phyloP scores from a whole-genome alignment of 2,329 filamentous ascomycete species.

The Beauveria pseudobassiana region DNA sequence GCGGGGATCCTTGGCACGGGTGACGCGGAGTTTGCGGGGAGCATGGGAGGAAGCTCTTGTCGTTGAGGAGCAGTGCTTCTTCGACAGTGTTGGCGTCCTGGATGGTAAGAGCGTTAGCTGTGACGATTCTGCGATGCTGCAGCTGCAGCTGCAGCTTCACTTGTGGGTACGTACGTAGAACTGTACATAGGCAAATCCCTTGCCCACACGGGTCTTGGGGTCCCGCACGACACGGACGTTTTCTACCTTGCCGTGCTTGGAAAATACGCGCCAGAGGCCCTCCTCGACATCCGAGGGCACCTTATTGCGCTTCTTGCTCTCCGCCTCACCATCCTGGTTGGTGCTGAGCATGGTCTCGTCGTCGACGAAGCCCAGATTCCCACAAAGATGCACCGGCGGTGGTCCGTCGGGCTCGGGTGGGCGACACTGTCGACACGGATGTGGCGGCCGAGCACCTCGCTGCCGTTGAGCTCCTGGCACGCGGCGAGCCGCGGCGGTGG shows the following conservation, averaged over 20 bases:
- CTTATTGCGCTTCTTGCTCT: conserved; percentile 66
- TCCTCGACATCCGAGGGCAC: conserved; percentile 83
- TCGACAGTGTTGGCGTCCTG: conserved; percentile 82
- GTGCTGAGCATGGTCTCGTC: conserved; percentile 69
- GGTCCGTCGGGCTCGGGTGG: conserved; percentile 74
- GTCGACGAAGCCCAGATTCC: conserved; percentile 96
- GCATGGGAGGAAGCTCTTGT: conserved; percentile 87
- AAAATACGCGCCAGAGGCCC: conserved; percentile 79
- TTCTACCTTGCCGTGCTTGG: conserved; percentile 71
- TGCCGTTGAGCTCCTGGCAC: conserved; percentile 79
- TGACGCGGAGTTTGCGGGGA: conserved; percentile 81
- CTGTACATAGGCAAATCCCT: conserved; percentile 96
- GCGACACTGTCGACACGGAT: conserved; percentile 85
- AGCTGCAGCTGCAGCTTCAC: not conserved
- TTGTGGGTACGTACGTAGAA: conserved; percentile 54
- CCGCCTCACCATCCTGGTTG: conserved; percentile 56
- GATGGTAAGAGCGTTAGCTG: conserved; percentile 11
- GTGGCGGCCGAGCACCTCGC: conserved; percentile 75
- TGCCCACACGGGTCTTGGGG: conserved; percentile 82
- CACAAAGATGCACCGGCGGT: conserved; percentile 89
- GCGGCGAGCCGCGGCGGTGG: conserved; percentile 63
- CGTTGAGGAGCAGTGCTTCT: conserved; percentile 78
- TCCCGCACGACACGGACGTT: conserved; percentile 90
- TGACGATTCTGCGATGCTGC: not conserved
- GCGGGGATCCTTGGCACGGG: conserved; percentile 69